A percentile compares a stretch with the other conserved stretches of the same genome.
phyloP scores from a whole-genome alignment of 2,329 filamentous ascomycete genomes.

The Stachybotrys chlorohalonatus region DNA sequence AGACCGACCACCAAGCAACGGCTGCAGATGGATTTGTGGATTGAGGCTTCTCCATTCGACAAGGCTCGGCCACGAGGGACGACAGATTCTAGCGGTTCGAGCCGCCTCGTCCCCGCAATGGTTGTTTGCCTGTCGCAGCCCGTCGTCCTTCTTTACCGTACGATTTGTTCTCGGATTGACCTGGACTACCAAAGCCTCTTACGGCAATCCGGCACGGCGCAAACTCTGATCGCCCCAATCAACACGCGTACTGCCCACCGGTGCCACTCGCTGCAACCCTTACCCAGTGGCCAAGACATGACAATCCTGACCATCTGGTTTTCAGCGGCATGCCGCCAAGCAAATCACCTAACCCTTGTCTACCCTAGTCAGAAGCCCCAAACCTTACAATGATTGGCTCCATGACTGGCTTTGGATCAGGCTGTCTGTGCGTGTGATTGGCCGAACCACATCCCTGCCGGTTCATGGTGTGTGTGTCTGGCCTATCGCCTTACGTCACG shows the following conservation, averaged over 20 bases:
- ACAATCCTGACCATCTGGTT: background rate
- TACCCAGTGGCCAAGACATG: background rate
- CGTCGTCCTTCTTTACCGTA: too few species aligned
- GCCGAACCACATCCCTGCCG: background rate
- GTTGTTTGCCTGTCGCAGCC: too few species aligned
- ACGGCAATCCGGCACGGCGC: background rate
- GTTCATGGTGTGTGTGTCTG: background rate
- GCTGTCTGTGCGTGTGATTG: background rate
- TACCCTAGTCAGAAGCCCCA: background rate
- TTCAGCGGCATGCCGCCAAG: background rate
- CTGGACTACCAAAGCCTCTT: background rate
- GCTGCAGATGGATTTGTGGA: conserved; percentile 2
- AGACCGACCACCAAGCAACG: conserved; percentile 2
- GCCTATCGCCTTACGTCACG: background rate
- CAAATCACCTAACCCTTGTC: background rate
- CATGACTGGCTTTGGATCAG: background rate
- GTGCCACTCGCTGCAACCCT: background rate
- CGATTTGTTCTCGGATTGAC: too few species aligned
- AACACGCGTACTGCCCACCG: background rate
- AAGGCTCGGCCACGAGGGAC: too few species aligned
- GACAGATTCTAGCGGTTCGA: background rate
- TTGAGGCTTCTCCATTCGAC: background rate
- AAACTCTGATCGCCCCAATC: background rate
- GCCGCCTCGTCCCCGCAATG: background rate
- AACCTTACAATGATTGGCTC: background rate